A percentile compares a stretch with the other conserved stretches of the same genome.
These are phyloP conservation scores for Saccharomycopsis babjevae DNA, from an alignment of 805 yeast genomes.

Conservation along the genomic window DNA sequence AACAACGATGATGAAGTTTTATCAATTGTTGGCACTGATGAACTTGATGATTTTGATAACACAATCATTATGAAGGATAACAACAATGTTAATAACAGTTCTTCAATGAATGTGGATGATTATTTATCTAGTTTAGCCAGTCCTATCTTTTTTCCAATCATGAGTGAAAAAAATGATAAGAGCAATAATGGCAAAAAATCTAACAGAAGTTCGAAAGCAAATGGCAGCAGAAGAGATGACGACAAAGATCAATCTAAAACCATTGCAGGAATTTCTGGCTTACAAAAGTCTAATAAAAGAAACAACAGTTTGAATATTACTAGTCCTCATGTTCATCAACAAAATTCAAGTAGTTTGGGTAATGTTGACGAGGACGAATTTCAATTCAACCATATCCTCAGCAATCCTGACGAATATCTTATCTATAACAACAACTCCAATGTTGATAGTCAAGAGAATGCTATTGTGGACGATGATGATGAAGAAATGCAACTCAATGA, in stretches of 20 bases:
- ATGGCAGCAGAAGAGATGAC: neutral
- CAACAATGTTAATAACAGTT: neutral
- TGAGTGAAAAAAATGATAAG: neutral
- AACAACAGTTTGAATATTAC: neutral
- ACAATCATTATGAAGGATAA: neutral
- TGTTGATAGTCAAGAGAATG: neutral
- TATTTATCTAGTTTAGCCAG: constrained; percentile 16
- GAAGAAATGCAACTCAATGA: neutral
- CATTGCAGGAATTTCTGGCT: neutral
- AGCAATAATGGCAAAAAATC: neutral
- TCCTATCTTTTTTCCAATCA: constrained; percentile 13
- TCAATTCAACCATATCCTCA: neutral
- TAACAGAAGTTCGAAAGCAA: neutral
- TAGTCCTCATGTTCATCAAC: neutral
- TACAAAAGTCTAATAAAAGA: neutral
- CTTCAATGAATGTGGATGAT: constrained; percentile 15
- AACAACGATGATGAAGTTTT: neutral
- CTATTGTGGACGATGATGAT: neutral
- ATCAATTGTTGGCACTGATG: neutral
- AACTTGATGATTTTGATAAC: neutral
- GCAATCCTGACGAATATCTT: neutral
- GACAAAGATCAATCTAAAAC: neutral
- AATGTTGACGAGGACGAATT: neutral
- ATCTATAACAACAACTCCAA: constrained; percentile 5
- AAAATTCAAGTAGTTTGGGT: neutral